Evolutionary conservation across 1,139 yeast species (phyloP).

Genomic region (Protomyces inouyei): DNA sequence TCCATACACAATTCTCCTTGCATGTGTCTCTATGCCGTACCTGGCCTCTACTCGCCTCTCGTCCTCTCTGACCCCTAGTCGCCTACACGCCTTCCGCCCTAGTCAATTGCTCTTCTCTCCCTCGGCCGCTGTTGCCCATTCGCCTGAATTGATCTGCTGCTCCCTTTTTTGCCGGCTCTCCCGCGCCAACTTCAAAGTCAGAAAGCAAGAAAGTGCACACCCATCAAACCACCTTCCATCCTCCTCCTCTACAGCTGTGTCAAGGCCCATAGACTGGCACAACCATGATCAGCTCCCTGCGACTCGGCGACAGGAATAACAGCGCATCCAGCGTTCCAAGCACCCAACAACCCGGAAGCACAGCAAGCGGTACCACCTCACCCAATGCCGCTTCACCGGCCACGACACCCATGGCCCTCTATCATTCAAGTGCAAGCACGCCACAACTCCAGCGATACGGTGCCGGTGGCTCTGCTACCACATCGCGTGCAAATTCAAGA

Average conservation of each 20-base stretch:
- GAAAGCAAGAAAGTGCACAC: too few relatives aligned
- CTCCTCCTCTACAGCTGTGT: background rate
- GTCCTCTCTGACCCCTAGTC: too few relatives aligned
- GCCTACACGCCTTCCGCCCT: too few relatives aligned
- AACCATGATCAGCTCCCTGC: background rate
- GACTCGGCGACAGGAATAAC: background rate
- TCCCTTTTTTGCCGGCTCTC: too few relatives aligned
- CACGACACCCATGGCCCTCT: background rate
- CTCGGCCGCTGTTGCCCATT: too few relatives aligned
- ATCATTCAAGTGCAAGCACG: background rate
- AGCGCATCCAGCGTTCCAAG: background rate
- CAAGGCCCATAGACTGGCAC: background rate
- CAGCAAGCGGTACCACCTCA: background rate
- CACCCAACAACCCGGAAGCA: background rate
- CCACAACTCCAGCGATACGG: background rate
- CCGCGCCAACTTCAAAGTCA: too few relatives aligned
- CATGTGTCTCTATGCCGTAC: too few relatives aligned
- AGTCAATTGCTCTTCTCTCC: too few relatives aligned
- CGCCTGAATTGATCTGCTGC: too few relatives aligned
- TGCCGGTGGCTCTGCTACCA: background rate
- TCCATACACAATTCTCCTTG: too few relatives aligned
- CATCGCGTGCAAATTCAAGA: background rate
- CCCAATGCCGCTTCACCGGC: background rate
- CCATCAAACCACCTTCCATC: too few relatives aligned
- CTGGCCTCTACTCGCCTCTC: too few relatives aligned